Percentiles rank a stretch among this genome's conserved stretches.
Evolutionary conservation across 352 stramenopile genomes (phyloP).

Genomic region (Globisporangium emineosum): DNA sequence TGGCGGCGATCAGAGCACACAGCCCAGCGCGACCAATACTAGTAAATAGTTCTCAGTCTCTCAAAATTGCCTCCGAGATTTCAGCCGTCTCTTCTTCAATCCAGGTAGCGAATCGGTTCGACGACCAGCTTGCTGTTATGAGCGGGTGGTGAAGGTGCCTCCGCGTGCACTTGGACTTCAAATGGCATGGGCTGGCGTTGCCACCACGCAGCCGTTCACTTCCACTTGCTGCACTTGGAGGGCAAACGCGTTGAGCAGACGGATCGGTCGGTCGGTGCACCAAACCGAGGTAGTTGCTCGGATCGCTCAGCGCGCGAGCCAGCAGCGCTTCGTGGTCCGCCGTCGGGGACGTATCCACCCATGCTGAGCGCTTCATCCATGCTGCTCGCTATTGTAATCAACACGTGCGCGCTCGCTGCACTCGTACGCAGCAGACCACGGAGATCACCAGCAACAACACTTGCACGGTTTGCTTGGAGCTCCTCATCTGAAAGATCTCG

Average conservation of each 20-base stretch:
- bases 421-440: neutral
- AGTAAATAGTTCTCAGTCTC: no score
- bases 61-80: no score
- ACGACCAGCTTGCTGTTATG: neutral
- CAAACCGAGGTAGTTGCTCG: neutral
- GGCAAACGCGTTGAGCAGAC: neutral
- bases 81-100: neutral
- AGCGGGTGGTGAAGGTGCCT: neutral
- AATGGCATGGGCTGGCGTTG: neutral
- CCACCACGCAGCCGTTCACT: neutral
- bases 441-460: neutral
- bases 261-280: slow-evolving; percentile 4
- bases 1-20: no score
- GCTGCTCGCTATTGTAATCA: neutral
- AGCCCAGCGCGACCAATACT: no score
- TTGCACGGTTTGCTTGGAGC: neutral
- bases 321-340: neutral
- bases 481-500: no score
- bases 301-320: neutral
- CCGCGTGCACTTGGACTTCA: neutral
- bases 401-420: neutral
- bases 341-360: neutral
- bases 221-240: neutral
- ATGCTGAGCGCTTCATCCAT: neutral
- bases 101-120: slow-evolving; percentile 2